Conservation (phyloP, 306 rosid species). For the Herpetospermum pedunculosum region DNA sequence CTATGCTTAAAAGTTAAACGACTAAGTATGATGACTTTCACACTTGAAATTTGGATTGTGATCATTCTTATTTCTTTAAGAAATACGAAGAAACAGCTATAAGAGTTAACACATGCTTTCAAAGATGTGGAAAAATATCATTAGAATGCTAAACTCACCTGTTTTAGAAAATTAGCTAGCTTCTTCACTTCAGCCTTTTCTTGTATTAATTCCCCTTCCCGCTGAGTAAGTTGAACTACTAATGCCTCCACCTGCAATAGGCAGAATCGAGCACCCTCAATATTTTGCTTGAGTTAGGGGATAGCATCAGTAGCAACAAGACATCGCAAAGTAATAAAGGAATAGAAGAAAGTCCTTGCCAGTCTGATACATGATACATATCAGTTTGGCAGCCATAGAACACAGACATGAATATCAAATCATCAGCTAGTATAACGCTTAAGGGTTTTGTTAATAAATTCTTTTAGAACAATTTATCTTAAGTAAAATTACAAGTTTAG, state of each 20-base stretch:
- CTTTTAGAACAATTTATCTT: too few relatives aligned
- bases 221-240: constrained; percentile 77
- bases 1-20: too few relatives aligned
- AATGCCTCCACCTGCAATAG: constrained; percentile 56
- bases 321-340: background rate
- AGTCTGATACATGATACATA: background rate
- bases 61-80: too few relatives aligned
- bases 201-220: constrained; percentile 60
- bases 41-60: too few relatives aligned
- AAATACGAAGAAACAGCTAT: background rate
- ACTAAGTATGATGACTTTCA: background rate
- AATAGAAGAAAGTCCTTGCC: background rate
- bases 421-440: background rate
- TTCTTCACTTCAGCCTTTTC: constrained; percentile 95
- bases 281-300: constrained; percentile 1
- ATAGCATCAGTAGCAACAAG: background rate
- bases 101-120: background rate
- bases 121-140: background rate
- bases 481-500: too few relatives aligned
- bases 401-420: background rate
- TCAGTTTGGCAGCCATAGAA: background rate
- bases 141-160: constrained; percentile 36
- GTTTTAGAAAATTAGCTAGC: constrained; percentile 91
- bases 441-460: background rate
- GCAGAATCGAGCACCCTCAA: constrained; percentile 1